phyloP scores from a whole-genome alignment of 208 protist species.

The Trypanosoma grayi region DNA sequence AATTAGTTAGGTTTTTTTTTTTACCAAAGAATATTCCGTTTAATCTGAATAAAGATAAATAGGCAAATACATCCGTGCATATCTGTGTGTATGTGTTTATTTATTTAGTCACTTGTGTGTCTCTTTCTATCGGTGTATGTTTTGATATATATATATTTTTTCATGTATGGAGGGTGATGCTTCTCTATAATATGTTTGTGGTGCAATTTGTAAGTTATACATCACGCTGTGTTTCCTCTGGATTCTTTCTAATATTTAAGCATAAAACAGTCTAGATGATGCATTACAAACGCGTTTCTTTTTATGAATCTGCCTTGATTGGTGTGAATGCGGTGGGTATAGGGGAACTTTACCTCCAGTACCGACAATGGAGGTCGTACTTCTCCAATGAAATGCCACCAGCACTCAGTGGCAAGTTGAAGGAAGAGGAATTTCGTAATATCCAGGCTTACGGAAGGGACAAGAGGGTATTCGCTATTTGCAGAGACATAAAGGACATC shows the following conservation, averaged over 20 bases:
- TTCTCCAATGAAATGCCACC: constrained; percentile 15
- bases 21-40: too few relatives aligned
- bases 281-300: constrained; percentile 3
- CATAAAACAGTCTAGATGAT: too few relatives aligned
- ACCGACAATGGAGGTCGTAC: constrained; percentile 38
- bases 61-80: too few relatives aligned
- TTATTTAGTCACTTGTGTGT: too few relatives aligned
- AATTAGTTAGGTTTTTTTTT: constrained; percentile 7
- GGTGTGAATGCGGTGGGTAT: constrained; percentile 39
- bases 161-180: too few relatives aligned
- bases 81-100: too few relatives aligned
- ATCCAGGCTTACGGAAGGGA: constrained; percentile 49
- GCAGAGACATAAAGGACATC: constrained; percentile 33
- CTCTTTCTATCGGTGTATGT: constrained; percentile 3
- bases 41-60: too few relatives aligned
- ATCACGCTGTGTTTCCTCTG: too few relatives aligned
- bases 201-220: too few relatives aligned
- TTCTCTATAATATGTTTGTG: too few relatives aligned
- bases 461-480: constrained; percentile 25
- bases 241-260: too few relatives aligned
- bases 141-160: background rate
- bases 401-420: constrained; percentile 30
- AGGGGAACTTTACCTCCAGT: constrained; percentile 58
- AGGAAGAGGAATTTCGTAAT: constrained; percentile 42
- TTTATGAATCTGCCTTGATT: constrained; percentile 40